A percentile compares a stretch with the other conserved stretches of the same genome.
Evolutionary conservation across 1,139 yeast species (phyloP).

Genomic region (Blastobotrys indianensis): DNA sequence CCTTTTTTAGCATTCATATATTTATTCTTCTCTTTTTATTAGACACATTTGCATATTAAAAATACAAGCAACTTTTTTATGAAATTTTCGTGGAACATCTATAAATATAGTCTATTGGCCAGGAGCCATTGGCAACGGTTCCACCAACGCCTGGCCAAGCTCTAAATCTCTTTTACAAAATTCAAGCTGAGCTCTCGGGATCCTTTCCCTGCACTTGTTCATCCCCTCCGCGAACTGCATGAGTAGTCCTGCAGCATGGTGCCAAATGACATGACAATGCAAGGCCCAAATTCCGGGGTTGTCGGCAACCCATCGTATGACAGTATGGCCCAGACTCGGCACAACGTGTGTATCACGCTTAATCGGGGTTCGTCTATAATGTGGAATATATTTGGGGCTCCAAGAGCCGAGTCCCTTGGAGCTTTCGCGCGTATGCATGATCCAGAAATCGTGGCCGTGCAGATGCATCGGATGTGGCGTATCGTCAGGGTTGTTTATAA

Average conservation of each 20-base stretch:
- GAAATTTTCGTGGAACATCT: background rate
- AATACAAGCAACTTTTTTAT: background rate
- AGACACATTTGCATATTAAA: background rate
- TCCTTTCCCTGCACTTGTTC: conserved; percentile 14
- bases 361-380: conserved; percentile 56
- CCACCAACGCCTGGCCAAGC: background rate
- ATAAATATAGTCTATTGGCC: background rate
- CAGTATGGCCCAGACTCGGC: conserved; percentile 55
- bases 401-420: conserved; percentile 25
- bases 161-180: background rate
- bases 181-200: conserved; percentile 11
- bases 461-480: conserved; percentile 85
- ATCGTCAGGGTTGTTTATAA: conserved; percentile 67
- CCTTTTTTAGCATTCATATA: background rate
- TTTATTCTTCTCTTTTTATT: background rate
- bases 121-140: conserved; percentile 3
- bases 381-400: conserved; percentile 43
- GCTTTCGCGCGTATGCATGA: conserved; percentile 46
- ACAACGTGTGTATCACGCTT: conserved; percentile 56
- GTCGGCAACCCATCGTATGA: conserved; percentile 59
- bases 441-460: conserved; percentile 44
- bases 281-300: conserved; percentile 83
- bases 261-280: conserved; percentile 86
- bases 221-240: conserved; percentile 32
- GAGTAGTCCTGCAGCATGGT: conserved; percentile 70